Evolutionary conservation across 352 stramenopile genomes (phyloP), one percentile per base, ranked within the genome.

Genomic region (Globisporangium carolinianum): DNA sequence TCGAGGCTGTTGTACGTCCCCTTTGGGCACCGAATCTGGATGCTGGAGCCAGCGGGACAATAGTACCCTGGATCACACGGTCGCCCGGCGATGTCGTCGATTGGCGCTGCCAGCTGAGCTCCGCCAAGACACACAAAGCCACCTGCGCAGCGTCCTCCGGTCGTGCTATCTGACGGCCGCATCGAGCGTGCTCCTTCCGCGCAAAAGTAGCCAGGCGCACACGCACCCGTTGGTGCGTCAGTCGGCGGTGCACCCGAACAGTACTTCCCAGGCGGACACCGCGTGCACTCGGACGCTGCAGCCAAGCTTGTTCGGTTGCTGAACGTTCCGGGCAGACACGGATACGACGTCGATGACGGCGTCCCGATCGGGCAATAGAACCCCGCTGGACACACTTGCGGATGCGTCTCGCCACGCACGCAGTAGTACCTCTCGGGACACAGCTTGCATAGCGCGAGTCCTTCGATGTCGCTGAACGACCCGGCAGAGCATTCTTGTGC

Each of bases 361-460:
- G 76, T 95, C 39, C 73, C 61, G 0, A 68, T 35, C 0, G 76
- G 84, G 59, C 89, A 98, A 57, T 87, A 97, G 59, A 75, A 92
- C 4, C 87, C 89, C 43, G 61, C 53, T 2, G 74, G 76, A 50
- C 89, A 98, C 35, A 63, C 18, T 42, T 59, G 32, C 11, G 87
- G 85, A 2, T 50, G 71, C 9, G 73, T 54, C 3, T 65, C 69
- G 0, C 75, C 81, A 24, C 55, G 58, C 1, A 66, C 68, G 55
- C 88, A 97, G 47, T 78, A 95, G 18, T 74, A 86, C 2, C 89
- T 68, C 32, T 77, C 73, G 0, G 89, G 89, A 47, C 89, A 97
- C 5, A 69, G 14, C 41, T 89, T 79, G 59, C 89, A 97, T 15
- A 57, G 42, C 5, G 61, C 52, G 1, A 91, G 69, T 0, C 74